Evolutionary conservation across 352 stramenopile species (phyloP), one percentile per base, ranked within the genome.

Genomic region (Globisporangium irregulare): DNA sequence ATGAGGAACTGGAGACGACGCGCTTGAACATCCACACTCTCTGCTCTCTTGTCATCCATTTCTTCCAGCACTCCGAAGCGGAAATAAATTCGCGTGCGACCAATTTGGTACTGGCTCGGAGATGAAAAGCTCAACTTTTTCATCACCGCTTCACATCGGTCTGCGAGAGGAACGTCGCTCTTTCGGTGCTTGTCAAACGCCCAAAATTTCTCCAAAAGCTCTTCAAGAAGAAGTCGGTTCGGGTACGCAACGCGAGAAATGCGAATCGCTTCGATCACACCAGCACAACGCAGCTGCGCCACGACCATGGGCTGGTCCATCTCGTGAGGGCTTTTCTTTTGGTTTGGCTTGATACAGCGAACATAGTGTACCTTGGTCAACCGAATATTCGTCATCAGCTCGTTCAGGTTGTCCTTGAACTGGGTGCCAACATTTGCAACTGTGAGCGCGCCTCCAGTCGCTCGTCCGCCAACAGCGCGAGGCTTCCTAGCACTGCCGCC

Each of bases 281-380:
- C 98, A 74, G 96, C 96, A 72, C 99, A 99, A 20, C 91, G 86
- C 15, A 99, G 72, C 81, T 99, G 97, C 36, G 98, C 93, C 15
- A 98, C 91, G 6, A 98, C 87, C 79, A 98, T 92, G 18, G 87
- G 83, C 55, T 97, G 79, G 64, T 97, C 92, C 76, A 99, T 86
- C 74, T 83, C 77, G 4, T 71, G 68, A 1, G 84, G 69, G 70
- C 97, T 98, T 61, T 99, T 97, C 22, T 90, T 83, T 70, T 98
- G 95, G 77, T 99, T 99, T 1, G 98, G 97, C 75, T 99, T 99
- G 66, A 99, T 97, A 75, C 97, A 99, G n/a, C 97, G 90, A 43
- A 99, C 97, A 69, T 99, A 99, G 68, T 99, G 97, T 1, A 98
- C 95, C 61, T 98, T 92, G 5, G 96, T 99, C 56, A 88, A 79